Evolutionary conservation across 2,329 filamentous ascomycete species (phyloP).

Genomic region (Trematosphaeria pertusa): DNA sequence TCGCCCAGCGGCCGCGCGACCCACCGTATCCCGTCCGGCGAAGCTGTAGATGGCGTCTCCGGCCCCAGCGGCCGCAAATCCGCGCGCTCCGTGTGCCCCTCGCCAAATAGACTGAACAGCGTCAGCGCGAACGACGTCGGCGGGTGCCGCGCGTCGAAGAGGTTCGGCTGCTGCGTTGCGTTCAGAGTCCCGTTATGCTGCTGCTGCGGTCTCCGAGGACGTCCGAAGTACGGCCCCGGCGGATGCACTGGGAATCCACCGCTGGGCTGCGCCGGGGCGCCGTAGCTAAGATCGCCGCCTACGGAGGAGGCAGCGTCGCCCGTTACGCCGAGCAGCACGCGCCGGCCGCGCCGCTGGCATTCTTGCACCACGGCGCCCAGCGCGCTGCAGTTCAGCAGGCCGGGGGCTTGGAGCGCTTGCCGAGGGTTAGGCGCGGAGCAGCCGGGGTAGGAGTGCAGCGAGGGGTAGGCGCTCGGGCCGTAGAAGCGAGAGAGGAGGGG

Average conservation of each 20-base stretch:
- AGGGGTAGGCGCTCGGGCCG: constrained; percentile 39
- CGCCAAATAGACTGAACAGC: constrained; percentile 35
- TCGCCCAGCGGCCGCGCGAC: constrained; percentile 28
- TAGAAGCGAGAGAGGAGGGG: constrained; percentile 44
- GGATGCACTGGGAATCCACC: constrained; percentile 8
- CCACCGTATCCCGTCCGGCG: constrained; percentile 23
- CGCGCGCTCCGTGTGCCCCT: constrained; percentile 31
- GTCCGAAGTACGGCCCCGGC: neutral
- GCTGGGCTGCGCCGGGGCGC: constrained; percentile 14
- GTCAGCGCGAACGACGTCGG: constrained; percentile 28
- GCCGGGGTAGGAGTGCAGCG: constrained; percentile 42
- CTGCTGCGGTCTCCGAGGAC: neutral
- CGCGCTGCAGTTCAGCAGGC: constrained; percentile 47
- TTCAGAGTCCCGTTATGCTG: too few species aligned
- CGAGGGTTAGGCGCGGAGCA: constrained; percentile 37
- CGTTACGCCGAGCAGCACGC: constrained; percentile 50
- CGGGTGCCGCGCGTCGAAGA: constrained; percentile 29
- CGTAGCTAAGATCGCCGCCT: constrained; percentile 22
- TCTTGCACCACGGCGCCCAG: constrained; percentile 41
- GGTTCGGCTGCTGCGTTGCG: constrained; percentile 8
- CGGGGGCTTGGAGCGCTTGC: constrained; percentile 45
- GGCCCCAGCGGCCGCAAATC: constrained; percentile 34
- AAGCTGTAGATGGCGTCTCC: constrained; percentile 40
- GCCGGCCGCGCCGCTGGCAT: constrained; percentile 51
- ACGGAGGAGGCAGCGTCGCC: constrained; percentile 30